Base-by-base conservation (phyloP, 352 stramenopile genomes). In the Blastocystis sp. region DNA sequence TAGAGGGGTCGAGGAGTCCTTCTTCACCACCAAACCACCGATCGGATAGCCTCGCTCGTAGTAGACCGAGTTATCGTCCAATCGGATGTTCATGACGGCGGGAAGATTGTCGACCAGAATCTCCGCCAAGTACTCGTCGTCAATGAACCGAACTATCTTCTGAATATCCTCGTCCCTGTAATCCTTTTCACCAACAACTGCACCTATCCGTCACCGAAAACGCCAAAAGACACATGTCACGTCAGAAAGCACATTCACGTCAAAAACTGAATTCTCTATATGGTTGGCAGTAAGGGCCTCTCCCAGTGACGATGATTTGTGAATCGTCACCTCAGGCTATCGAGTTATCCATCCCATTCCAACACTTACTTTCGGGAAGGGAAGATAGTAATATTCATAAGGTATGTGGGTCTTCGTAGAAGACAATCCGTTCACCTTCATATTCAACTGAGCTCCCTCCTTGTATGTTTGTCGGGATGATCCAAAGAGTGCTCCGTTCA, bases 251-350 rank as follows among this genome's bases (percentile, higher is more conserved):
- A 71, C 51, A 18, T 76, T 54, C 64, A 91, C 89, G 44, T 94
- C 90, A 88, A 98, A 99, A 36, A 94, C 92, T 14, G 95, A 98
- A 88, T 96, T 98, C 89, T 99, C 94, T 86, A 99, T 99, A 76
- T 95, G 93, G 88, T 99, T 97, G 24, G 96, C 96, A 32, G 93
- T 94, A 57, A 99, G 90, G 85, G 99, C 97, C 89, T 99, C 96
- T 64, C 97, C 97, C 67, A 99, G 89, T 88, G 99, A 99, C 89
- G 99, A 96, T 72, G 93, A 96, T 53, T 97, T 96, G 90, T 97
- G 96, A 89, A 97, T 92, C 27, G 94, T 94, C 67, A 92, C 91
- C 63, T 93, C 87, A 0, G 94, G 93, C 89, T 81, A 81, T 51
- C n/a, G 16, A 29, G 38, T 59, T 2, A 59, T 32, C 32, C 51